Evolutionary conservation across 1,139 yeast genomes (phyloP).

Genomic region (Arxiozyma bovina): DNA sequence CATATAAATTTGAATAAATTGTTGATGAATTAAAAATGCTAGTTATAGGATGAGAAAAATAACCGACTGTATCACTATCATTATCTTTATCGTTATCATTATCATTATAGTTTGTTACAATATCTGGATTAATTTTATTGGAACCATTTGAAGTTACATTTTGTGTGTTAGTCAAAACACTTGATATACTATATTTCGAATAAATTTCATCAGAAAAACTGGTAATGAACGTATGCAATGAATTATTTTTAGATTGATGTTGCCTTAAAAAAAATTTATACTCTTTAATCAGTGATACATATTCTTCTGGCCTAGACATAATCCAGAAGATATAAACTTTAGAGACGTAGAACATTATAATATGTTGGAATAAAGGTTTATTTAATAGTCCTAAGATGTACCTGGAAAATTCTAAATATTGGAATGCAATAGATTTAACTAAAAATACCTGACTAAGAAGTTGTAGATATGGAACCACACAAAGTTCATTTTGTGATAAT

Average conservation of each 20-base stretch:
- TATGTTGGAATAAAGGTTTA: conserved; percentile 22
- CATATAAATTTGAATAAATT: neutral
- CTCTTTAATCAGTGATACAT: conserved; percentile 10
- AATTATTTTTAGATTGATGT: neutral
- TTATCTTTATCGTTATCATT: neutral
- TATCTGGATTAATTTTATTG: neutral
- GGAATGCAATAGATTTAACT: conserved; percentile 15
- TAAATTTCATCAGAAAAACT: conserved; percentile 15
- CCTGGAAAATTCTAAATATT: conserved; percentile 20
- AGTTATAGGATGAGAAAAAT: neutral
- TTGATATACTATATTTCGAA: conserved; percentile 11
- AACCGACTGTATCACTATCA: neutral
- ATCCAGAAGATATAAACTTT: conserved; percentile 27
- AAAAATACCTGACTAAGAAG: conserved; percentile 23
- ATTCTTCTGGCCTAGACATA: conserved; percentile 27
- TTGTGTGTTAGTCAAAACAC: conserved; percentile 9
- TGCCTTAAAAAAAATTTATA: conserved; percentile 4
- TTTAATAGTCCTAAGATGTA: conserved; percentile 15
- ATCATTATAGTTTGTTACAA: neutral
- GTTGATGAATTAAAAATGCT: conserved; percentile 1
- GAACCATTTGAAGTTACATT: conserved; percentile 1
- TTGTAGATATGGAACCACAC: conserved; percentile 21
- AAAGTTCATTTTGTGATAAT: conserved; percentile 11
- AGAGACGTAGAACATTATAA: conserved; percentile 23
- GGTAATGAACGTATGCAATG: conserved; percentile 3